phyloP scores from a whole-genome alignment of 192 early-diverging fungal species.

The Funneliformis mosseae region DNA sequence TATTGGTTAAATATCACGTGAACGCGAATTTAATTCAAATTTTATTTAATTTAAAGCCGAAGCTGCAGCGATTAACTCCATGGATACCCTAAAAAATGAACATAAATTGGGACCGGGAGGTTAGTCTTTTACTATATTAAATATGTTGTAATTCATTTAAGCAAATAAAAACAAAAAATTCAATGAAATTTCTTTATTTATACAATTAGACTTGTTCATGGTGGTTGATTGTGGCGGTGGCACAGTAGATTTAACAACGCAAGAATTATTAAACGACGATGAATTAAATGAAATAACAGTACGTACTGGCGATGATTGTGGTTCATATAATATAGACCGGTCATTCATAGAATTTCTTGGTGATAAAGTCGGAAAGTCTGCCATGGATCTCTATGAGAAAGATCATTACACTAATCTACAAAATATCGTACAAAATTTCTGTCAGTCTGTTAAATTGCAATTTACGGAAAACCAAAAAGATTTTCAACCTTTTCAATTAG shows the following conservation, averaged over 20 bases:
- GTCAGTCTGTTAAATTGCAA: neutral
- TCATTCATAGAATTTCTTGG: conserved; percentile 10
- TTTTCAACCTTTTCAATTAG: neutral
- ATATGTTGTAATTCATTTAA: neutral
- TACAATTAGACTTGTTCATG: conserved; percentile 48
- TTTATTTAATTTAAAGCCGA: neutral
- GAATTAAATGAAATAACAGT: conserved; percentile 12
- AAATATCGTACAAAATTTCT: conserved; percentile 11
- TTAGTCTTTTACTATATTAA: neutral
- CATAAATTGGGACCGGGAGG: neutral
- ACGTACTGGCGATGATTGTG: neutral
- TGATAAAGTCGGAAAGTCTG: neutral
- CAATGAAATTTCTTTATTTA: neutral
- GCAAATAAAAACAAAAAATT: neutral
- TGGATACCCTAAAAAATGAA: neutral
- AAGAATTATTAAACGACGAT: neutral
- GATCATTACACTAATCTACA: conserved; percentile 4
- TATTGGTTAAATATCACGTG: too few relatives aligned
- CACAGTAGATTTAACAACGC: conserved; percentile 56
- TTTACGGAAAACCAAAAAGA: neutral
- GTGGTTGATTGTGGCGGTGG: conserved; percentile 62
- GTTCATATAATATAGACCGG: neutral
- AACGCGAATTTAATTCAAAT: neutral
- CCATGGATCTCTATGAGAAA: neutral
- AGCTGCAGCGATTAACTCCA: conserved; percentile 8